These are phyloP conservation scores for Cercospora sp. DNA, from an alignment of 2,329 filamentous ascomycete species.

Conservation along the genomic window DNA sequence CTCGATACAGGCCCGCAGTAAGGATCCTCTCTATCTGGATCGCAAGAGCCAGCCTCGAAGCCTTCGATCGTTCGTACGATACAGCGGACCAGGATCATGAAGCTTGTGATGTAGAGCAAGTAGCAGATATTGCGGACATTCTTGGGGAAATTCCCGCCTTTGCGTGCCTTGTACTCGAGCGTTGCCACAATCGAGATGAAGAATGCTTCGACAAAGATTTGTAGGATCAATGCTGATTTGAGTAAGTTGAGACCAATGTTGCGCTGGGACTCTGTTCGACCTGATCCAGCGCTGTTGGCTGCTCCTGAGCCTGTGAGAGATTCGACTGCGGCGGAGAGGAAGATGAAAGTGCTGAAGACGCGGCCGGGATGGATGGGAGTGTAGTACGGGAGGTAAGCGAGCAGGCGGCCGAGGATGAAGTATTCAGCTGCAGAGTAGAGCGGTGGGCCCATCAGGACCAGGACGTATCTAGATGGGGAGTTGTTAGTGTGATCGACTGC, in stretches of 20 bases:
- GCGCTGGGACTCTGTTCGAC: slow-evolving; percentile 39
- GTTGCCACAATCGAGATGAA: slow-evolving; percentile 50
- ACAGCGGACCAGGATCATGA: slow-evolving; percentile 51
- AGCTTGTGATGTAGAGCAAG: slow-evolving; percentile 52
- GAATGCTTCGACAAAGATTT: slow-evolving; percentile 52
- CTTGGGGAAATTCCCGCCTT: slow-evolving; percentile 44
- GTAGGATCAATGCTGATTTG: slow-evolving; percentile 52
- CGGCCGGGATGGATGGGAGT: slow-evolving; percentile 59
- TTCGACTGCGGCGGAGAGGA: slow-evolving; percentile 54
- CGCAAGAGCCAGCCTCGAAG: slow-evolving; percentile 34
- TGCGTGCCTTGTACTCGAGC: slow-evolving; percentile 45
- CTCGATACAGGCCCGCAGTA: slow-evolving; percentile 42
- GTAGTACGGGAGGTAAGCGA: slow-evolving; percentile 63
- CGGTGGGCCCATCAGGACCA: slow-evolving; percentile 53
- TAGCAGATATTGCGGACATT: slow-evolving; percentile 48
- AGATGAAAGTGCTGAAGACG: slow-evolving; percentile 60
- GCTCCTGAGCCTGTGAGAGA: slow-evolving; percentile 55
- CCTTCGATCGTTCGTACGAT: slow-evolving; percentile 57
- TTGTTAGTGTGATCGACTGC: background rate
- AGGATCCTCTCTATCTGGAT: slow-evolving; percentile 12
- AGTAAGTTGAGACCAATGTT: slow-evolving; percentile 49
- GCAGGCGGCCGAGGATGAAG: slow-evolving; percentile 59
- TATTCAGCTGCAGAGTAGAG: slow-evolving; percentile 62
- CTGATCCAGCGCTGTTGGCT: slow-evolving; percentile 47
- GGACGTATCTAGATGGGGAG: slow-evolving; percentile 27